phyloP scores from a whole-genome alignment of 768 basidiomycete genomes.

The Lentinula boryana region DNA sequence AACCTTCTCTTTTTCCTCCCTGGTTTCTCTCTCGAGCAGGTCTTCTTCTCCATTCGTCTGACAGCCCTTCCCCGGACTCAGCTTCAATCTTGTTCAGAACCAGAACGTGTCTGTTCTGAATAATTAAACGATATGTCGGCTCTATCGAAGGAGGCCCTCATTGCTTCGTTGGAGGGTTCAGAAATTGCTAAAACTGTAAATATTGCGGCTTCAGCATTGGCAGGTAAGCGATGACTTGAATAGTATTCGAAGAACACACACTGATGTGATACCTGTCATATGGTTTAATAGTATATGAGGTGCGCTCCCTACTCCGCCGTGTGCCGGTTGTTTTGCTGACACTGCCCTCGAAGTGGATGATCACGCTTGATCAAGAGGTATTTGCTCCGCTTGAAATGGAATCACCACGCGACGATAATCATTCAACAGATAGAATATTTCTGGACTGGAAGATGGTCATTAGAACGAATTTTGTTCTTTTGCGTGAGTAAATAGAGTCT shows the following conservation, averaged over 20 bases:
- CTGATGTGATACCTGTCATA: no score
- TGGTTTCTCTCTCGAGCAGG: not conserved
- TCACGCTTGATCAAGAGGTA: slow-evolving; percentile 35
- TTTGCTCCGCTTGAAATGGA: not conserved
- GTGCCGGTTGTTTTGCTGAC: not conserved
- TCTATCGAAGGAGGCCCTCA: not conserved
- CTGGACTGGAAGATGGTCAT: slow-evolving; percentile 30
- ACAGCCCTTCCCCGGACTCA: not conserved
- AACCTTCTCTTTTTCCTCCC: not conserved
- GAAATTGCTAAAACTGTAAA: slow-evolving; percentile 2
- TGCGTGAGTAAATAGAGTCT: slow-evolving; percentile 18
- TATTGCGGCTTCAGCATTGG: slow-evolving; percentile 6
- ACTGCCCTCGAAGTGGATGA: slow-evolving; percentile 10
- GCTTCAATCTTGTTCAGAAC: not conserved
- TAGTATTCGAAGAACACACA: not conserved
- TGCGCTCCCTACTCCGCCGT: not conserved
- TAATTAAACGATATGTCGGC: not conserved
- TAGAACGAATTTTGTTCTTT: slow-evolving; percentile 30
- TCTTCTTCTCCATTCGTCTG: not conserved
- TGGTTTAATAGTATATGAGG: not conserved
- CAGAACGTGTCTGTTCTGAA: not conserved
- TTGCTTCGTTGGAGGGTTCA: slow-evolving; percentile 5
- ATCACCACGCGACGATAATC: not conserved
- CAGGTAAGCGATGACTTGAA: not conserved
- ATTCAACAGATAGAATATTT: slow-evolving; percentile 28